A percentile compares a stretch with the other conserved stretches of the same genome.
These are phyloP conservation scores for Colletotrichum eleusines DNA, from an alignment of 2,329 filamentous ascomycete genomes.

Conservation along the genomic window DNA sequence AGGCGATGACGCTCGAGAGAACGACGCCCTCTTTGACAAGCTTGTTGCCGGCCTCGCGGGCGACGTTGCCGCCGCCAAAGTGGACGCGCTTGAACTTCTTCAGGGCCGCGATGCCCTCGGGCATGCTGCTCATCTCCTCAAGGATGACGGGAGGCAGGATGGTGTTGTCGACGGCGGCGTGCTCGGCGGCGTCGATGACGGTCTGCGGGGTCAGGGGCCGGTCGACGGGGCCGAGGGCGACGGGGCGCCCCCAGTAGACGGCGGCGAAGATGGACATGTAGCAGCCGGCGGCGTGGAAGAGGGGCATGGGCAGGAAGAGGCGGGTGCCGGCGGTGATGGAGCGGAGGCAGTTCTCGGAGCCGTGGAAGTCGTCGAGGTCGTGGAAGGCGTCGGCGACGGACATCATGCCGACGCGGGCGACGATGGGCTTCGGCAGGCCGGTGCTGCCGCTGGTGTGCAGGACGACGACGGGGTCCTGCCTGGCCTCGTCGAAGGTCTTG, in stretches of 20 bases:
- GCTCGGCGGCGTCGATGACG: slow-evolving; percentile 48
- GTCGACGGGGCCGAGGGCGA: slow-evolving; percentile 49
- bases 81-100: slow-evolving; percentile 50
- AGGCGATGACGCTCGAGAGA: slow-evolving; percentile 54
- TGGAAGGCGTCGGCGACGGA: slow-evolving; percentile 49
- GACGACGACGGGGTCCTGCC: slow-evolving; percentile 56
- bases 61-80: slow-evolving; percentile 56
- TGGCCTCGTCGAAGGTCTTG: slow-evolving; percentile 56
- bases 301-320: slow-evolving; percentile 48
- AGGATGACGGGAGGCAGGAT: slow-evolving; percentile 56
- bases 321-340: slow-evolving; percentile 20
- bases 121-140: slow-evolving; percentile 55
- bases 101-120: slow-evolving; percentile 49
- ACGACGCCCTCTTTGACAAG: slow-evolving; percentile 52
- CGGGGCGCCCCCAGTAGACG: slow-evolving; percentile 49
- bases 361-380: slow-evolving; percentile 24
- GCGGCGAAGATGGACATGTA: slow-evolving; percentile 44
- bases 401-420: slow-evolving; percentile 54
- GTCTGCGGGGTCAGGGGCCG: slow-evolving; percentile 52
- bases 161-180: slow-evolving; percentile 46
- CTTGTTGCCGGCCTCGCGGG: slow-evolving; percentile 52
- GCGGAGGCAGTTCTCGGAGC: slow-evolving; percentile 22
- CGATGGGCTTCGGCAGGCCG: slow-evolving; percentile 60
- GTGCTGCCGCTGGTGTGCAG: slow-evolving; percentile 62
- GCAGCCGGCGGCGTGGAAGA: slow-evolving; percentile 55